Conservation (phyloP, 2,329 filamentous ascomycete genomes). For the Penicillium oxalicum region DNA sequence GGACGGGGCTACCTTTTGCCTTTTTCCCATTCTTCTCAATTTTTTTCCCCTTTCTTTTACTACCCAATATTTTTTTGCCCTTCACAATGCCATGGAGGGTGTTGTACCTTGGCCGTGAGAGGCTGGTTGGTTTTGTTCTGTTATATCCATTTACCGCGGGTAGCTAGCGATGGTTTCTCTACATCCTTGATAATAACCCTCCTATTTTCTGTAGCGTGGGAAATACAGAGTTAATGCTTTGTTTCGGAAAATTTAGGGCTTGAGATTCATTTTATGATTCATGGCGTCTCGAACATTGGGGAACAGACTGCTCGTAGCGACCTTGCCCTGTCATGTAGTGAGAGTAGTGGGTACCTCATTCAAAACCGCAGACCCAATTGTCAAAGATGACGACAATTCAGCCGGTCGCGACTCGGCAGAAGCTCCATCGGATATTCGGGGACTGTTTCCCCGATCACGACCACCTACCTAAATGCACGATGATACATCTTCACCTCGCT, state of each 20-base stretch:
- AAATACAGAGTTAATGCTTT: conserved; percentile 35
- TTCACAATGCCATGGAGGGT: conserved; percentile 26
- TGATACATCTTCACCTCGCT: no score
- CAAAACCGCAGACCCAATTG: no score
- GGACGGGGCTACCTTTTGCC: conserved; percentile 23
- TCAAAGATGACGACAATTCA: neutral
- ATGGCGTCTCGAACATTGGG: no score
- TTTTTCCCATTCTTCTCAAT: conserved; percentile 27
- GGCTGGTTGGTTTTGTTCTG: conserved; percentile 29
- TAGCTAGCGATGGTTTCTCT: conserved; percentile 39
- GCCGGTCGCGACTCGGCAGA: neutral
- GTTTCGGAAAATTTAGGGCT: neutral
- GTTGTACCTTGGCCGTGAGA: conserved; percentile 25
- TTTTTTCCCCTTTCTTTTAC: conserved; percentile 23
- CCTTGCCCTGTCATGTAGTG: neutral
- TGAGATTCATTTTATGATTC: neutral
- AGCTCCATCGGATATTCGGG: conserved; percentile 2
- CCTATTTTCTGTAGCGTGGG: conserved; percentile 36
- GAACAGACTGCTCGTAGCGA: neutral
- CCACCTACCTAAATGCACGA: no score
- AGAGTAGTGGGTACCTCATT: neutral
- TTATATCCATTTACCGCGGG: conserved; percentile 35
- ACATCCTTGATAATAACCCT: conserved; percentile 39
- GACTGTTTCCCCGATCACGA: conserved; percentile 9
- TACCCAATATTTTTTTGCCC: conserved; percentile 30